Evolutionary conservation across 305 asterid genomes (phyloP), one percentile per base, ranked within the genome.

Genomic region (Fraxinus sp.): DNA sequence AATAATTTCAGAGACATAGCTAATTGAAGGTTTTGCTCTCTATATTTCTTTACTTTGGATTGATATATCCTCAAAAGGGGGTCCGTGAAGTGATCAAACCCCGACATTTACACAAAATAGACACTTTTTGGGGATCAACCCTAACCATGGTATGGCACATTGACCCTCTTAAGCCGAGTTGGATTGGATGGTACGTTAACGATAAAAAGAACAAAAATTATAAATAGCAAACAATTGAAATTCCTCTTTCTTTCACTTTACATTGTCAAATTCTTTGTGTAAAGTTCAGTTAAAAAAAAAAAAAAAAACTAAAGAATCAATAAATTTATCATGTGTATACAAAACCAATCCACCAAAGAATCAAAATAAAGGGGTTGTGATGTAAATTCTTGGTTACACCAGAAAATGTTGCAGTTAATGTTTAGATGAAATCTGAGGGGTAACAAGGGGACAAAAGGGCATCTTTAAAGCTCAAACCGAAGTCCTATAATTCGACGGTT

Each of bases 391-490:
- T 68, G 0, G 75, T 26, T 68, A 68, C n/a, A 26, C 20, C 20
- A 28, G 33, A 28, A 9, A 28, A 9, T 68, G 18, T 68, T 28
- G 75, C 64, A 68, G 75, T 28, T 66, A 0, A 24, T 24, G 74
- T 66, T 26, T 3, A 66, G 59, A 14, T 28, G 9, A 46, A 43
- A 37, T 49, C 22, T 30, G 5, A 57, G 16, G 32, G 13, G 7
- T 43, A 72, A 49, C 6, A 46, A 46, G 5, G n/a, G n/a, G 80
- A 18, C 0, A 66, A 59, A 80, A 66, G 35, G 2, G 24, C 9
- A 78, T 79, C 77, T 83, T 84, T 74, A 20, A 83, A 83, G 91
- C 89, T 90, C 91, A 85, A 91, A 90, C 90, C 91, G 79, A 68
- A 75, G 86, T 11, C 81, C 86, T 73, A 66, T 37, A 79, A 82